phyloP scores from a whole-genome alignment of 371 early-diverging fungal genomes.

The Zychaea mexicana region DNA sequence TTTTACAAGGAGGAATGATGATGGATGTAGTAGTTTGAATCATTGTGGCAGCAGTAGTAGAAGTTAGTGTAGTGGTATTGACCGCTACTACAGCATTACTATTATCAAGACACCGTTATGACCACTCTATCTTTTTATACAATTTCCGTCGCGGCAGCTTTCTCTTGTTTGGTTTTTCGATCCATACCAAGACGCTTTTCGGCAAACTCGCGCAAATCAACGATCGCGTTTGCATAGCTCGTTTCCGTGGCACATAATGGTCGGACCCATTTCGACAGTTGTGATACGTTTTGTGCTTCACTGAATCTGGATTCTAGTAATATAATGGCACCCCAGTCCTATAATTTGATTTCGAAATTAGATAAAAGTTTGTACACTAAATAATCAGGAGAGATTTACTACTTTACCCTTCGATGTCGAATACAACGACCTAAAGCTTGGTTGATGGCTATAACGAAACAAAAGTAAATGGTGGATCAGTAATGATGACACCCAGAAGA shows the following conservation, averaged over 20 bases:
- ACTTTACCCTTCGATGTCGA: constrained; percentile 78
- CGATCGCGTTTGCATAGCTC: constrained; percentile 44
- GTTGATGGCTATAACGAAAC: constrained; percentile 71
- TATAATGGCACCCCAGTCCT: constrained; percentile 66
- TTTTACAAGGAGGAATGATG: too few species aligned
- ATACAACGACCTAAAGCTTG: constrained; percentile 96
- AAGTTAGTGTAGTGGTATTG: too few species aligned
- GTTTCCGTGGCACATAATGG: constrained; percentile 24
- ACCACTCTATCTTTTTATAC: too few species aligned
- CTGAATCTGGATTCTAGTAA: constrained; percentile 63
- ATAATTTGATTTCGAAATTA: neutral
- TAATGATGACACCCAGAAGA: neutral
- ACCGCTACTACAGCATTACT: too few species aligned
- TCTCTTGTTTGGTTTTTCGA: neutral
- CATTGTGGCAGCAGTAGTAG: too few species aligned
- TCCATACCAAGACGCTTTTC: neutral
- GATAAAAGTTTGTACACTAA: neutral
- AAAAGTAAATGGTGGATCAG: neutral
- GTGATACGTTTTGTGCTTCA: constrained; percentile 27
- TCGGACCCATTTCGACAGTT: constrained; percentile 79
- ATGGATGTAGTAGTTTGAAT: too few species aligned
- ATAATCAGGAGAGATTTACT: constrained; percentile 17
- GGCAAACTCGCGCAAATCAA: constrained; percentile 7
- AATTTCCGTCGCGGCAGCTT: too few species aligned
- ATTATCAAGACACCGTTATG: too few species aligned